Percentiles rank a stretch among this genome's conserved stretches.
phyloP scores from a whole-genome alignment of 176 grass and related monocot species.

The Tuctoria greenei region DNA sequence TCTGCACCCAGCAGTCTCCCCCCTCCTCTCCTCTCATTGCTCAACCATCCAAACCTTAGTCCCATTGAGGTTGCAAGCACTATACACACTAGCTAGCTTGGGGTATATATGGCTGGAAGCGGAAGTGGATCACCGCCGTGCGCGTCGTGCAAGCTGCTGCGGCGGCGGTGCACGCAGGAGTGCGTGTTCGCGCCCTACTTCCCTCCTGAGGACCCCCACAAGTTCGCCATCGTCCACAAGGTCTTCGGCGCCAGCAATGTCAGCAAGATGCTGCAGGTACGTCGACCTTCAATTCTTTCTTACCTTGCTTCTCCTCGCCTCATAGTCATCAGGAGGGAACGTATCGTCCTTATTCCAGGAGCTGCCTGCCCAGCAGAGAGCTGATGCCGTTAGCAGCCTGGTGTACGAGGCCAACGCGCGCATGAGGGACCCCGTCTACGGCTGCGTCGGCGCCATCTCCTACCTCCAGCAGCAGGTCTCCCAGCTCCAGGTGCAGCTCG shows the following conservation, averaged over 20 bases:
- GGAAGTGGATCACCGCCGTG: constrained; percentile 11
- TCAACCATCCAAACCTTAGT: no score
- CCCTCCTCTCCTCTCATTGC: no score
- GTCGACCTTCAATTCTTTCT: background rate
- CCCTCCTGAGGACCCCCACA: constrained; percentile 61
- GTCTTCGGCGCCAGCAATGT: constrained; percentile 93
- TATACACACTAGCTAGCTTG: no score
- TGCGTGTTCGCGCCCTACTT: constrained; percentile 62
- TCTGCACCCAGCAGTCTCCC: no score
- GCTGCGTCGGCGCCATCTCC: constrained; percentile 78
- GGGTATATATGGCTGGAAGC: constrained; percentile 1
- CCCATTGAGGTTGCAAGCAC: background rate
- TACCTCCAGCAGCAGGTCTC: constrained; percentile 71
- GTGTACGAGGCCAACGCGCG: constrained; percentile 82
- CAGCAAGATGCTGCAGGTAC: constrained; percentile 85
- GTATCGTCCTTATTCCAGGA: constrained; percentile 37
- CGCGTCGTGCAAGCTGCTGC: constrained; percentile 45
- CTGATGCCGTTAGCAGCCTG: constrained; percentile 72
- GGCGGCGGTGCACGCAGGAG: constrained; percentile 56
- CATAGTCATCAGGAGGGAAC: no score
- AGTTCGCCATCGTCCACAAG: constrained; percentile 74
- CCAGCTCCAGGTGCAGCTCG: constrained; percentile 74
- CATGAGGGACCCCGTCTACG: constrained; percentile 79
- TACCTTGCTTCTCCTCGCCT: background rate
- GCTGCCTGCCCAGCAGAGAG: constrained; percentile 55